Evolutionary conservation across 495 filamentous ascomycete genomes (phyloP), one percentile per base, ranked within the genome.

Genomic region (Talaromyces adpressus): DNA sequence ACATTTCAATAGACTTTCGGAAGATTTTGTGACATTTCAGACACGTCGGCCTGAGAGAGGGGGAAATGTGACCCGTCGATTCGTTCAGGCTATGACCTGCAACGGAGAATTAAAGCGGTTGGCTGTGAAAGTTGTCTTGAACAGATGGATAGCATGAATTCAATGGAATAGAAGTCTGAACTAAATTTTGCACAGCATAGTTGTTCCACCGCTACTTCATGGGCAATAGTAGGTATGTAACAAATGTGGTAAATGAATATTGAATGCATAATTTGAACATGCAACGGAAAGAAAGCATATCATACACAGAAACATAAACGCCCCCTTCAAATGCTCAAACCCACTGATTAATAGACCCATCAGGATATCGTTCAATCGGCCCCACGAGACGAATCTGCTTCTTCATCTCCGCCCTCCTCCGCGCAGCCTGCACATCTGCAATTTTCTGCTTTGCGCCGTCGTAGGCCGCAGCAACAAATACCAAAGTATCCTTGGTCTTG

Each of bases 301-400:
- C 29, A 30, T 30, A 30, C 29, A 30, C 6, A 49, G 45, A 49
- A 49, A 49, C n/a, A 6, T 8, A 7, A 49, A 41, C 12, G 36
- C 0, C 6, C 16, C 6, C 18, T 16, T 16, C 45, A 53, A 6
- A 7, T 3, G 22, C 1, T 72, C 60, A 79, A 45, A 77, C 57
- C 77, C 77, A 79, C 6, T 72, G 73, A 68, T 77, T 73, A 20
- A 63, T 41, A 45, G 64, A 65, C 22, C 51, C 64, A 67, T 71
- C 72, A 22, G 68, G 70, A 66, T 77, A 72, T 1, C 74, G 71
- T 36, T 78, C 77, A 3, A 76, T 71, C 14, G 76, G 70, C 14
- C 77, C 75, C 59, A 82, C 66, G 4, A 81, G 53, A 49, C 73
- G 75, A 52, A 84, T 82, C 60, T 75, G 74, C 14, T 72, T 70